Evolutionary conservation across 768 basidiomycete species (phyloP).

Genomic region (Podaxis rugospora): DNA sequence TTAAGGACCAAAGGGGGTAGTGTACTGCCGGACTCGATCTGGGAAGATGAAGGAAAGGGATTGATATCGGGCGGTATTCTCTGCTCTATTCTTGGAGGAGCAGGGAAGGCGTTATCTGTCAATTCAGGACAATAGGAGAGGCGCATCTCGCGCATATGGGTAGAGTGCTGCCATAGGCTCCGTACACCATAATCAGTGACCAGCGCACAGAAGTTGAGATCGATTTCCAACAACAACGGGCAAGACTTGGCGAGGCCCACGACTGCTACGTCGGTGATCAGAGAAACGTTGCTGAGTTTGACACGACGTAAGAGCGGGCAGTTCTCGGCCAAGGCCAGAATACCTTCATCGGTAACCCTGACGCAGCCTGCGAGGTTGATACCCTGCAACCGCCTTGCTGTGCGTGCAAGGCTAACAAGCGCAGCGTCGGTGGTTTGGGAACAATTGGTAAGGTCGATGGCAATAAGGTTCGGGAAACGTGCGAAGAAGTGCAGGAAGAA

Average conservation of each 20-base stretch:
- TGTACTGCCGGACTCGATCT: conserved; percentile 28
- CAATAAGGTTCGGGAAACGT: conserved; percentile 71
- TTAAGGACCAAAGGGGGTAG: conserved; percentile 65
- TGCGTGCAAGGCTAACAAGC: conserved; percentile 63
- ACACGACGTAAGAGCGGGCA: conserved; percentile 83
- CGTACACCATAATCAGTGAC: conserved; percentile 78
- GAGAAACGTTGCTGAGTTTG: conserved; percentile 77
- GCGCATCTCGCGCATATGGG: conserved; percentile 87
- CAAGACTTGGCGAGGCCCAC: conserved; percentile 73
- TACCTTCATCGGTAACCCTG: conserved; percentile 70
- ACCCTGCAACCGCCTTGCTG: conserved; percentile 79
- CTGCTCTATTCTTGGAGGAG: conserved; percentile 45
- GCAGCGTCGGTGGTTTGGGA: conserved; percentile 64
- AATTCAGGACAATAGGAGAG: conserved; percentile 75
- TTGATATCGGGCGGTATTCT: conserved; percentile 29
- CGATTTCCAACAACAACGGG: conserved; percentile 88
- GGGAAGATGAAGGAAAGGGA: conserved; percentile 37
- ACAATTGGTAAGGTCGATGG: conserved; percentile 81
- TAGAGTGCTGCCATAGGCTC: conserved; percentile 77
- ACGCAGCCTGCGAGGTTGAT: conserved; percentile 87
- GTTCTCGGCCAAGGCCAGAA: conserved; percentile 69
- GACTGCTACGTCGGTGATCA: conserved; percentile 74
- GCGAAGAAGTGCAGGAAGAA: conserved; percentile 63
- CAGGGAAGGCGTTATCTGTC: conserved; percentile 84
- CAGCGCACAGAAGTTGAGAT: conserved; percentile 78